phyloP scores from a whole-genome alignment of 441 rosid species.

The Theobroma grandiflorum region DNA sequence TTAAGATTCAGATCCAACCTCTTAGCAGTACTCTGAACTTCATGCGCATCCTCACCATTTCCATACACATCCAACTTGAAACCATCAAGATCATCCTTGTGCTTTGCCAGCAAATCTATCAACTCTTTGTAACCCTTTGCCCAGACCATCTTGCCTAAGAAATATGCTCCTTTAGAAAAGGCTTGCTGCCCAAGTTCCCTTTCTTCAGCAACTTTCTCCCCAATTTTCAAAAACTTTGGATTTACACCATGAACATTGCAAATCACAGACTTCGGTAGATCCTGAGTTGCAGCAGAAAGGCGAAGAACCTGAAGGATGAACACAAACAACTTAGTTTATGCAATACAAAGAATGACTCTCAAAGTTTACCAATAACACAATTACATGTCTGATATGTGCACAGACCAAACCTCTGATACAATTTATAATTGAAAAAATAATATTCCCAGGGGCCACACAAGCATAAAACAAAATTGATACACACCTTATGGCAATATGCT shows the following conservation, averaged over 20 bases:
- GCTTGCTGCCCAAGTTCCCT: constrained; percentile 89
- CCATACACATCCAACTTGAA: constrained; percentile 93
- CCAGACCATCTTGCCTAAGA: constrained; percentile 99
- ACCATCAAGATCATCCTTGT: constrained; percentile 78
- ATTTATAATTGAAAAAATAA: constrained; percentile 19
- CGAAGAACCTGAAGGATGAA: constrained; percentile 75
- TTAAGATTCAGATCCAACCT: constrained; percentile 76
- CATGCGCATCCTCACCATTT: constrained; percentile 93
- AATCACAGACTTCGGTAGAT: constrained; percentile 85
- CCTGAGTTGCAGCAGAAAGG: constrained; percentile 96
- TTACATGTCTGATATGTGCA: constrained; percentile 13
- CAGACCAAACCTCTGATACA: neutral
- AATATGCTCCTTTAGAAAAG: constrained; percentile 95
- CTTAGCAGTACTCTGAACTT: constrained; percentile 79
- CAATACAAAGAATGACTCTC: constrained; percentile 13
- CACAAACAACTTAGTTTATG: constrained; percentile 12
- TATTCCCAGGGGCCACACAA: neutral
- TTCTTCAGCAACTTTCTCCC: constrained; percentile 83
- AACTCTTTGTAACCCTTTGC: constrained; percentile 97
- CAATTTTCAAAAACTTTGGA: constrained; percentile 91
- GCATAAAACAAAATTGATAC: constrained; percentile 25
- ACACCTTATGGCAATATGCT: constrained; percentile 92
- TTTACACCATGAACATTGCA: constrained; percentile 99
- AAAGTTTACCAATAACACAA: constrained; percentile 1
- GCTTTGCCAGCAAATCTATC: constrained; percentile 81